These are phyloP conservation scores for Globisporangium takayamanum DNA, from an alignment of 352 stramenopile species.

Conservation along the genomic window DNA sequence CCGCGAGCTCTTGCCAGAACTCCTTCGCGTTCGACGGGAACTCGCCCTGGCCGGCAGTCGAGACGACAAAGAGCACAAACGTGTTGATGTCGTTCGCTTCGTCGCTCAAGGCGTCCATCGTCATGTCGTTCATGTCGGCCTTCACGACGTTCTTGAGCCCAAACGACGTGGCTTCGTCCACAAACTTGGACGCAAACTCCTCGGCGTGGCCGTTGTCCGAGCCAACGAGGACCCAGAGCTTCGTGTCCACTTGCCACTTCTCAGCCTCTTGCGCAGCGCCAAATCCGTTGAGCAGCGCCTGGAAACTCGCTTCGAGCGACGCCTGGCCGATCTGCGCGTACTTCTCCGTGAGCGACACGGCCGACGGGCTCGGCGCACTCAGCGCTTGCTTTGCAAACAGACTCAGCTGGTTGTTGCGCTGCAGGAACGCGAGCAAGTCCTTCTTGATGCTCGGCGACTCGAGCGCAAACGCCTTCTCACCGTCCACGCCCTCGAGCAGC, in stretches of 20 bases:
- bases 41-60: conserved; percentile 75
- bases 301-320: conserved; percentile 79
- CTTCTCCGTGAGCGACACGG: conserved; percentile 46
- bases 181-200: conserved; percentile 63
- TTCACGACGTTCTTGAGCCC: conserved; percentile 74
- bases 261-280: conserved; percentile 28
- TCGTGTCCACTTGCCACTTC: conserved; percentile 60
- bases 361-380: conserved; percentile 20
- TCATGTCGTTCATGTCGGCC: conserved; percentile 83
- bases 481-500: conserved; percentile 58
- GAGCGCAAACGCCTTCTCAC: conserved; percentile 86
- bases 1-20: conserved; percentile 64
- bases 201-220: conserved; percentile 73
- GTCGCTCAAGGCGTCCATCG: conserved; percentile 55
- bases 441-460: conserved; percentile 90
- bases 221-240: conserved; percentile 71
- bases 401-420: conserved; percentile 88
- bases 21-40: conserved; percentile 77
- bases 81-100: conserved; percentile 68
- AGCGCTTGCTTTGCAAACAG: conserved; percentile 80
- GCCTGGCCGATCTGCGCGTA: conserved; percentile 77
- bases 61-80: conserved; percentile 71
- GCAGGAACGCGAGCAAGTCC: conserved; percentile 85
- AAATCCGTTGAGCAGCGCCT: conserved; percentile 69
- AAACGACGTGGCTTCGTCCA: conserved; percentile 60